These are phyloP conservation scores for Jimgerdemannia lactiflua DNA, from an alignment of 192 early-diverging fungal genomes.

Conservation along the genomic window DNA sequence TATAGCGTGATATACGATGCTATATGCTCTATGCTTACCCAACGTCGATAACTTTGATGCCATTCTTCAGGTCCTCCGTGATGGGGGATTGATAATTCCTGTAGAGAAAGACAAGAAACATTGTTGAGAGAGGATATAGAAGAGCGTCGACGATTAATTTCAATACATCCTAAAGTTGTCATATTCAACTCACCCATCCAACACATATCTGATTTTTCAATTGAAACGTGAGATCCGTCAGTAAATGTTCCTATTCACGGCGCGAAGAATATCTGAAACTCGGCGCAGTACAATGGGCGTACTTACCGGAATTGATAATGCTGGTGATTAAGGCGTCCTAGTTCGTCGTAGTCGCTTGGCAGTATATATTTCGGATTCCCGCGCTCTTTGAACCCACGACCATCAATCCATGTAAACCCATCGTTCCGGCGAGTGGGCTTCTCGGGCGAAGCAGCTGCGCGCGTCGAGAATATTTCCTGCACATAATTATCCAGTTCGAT, in stretches of 20 bases:
- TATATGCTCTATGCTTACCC: background rate
- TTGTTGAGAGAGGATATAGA: too few species aligned
- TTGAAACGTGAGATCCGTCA: too few species aligned
- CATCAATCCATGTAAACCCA: background rate
- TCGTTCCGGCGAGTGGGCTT: background rate
- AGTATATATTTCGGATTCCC: background rate
- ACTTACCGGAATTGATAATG: background rate
- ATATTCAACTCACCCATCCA: background rate
- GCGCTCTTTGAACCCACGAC: background rate
- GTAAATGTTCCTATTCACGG: too few species aligned
- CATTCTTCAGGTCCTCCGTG: background rate
- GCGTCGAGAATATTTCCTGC: background rate
- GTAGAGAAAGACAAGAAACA: background rate
- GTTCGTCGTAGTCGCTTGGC: background rate
- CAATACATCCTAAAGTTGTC: too few species aligned
- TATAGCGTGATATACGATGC: too few species aligned
- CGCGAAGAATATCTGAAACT: background rate
- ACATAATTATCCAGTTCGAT: background rate
- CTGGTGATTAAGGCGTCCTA: background rate
- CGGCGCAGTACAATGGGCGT: background rate
- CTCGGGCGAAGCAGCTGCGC: background rate
- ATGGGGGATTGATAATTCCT: background rate
- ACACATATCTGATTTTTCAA: background rate
- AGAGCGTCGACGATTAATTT: too few species aligned
- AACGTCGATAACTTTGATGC: background rate